These are phyloP conservation scores for Pleurotus salmoneostramineus DNA, from an alignment of 768 basidiomycete species.

Conservation along the genomic window DNA sequence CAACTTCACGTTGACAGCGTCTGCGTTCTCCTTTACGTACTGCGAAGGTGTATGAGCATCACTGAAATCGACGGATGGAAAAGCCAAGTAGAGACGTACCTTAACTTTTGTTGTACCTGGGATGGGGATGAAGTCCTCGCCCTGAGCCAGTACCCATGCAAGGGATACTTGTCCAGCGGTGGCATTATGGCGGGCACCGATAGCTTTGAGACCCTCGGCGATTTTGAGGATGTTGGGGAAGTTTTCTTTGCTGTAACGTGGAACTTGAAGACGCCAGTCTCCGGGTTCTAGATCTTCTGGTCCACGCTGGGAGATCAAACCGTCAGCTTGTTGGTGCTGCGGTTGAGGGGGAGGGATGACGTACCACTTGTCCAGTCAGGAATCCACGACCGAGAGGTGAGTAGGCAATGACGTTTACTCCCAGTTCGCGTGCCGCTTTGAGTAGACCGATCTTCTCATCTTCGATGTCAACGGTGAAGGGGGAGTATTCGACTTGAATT, in stretches of 20 bases:
- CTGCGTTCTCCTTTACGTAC: conserved; percentile 31
- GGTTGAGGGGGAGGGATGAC: conserved; percentile 13
- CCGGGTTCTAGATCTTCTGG: conserved; percentile 31
- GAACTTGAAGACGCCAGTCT: conserved; percentile 34
- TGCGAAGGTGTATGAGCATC: conserved; percentile 10
- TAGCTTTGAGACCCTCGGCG: conserved; percentile 21
- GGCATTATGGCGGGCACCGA: conserved; percentile 24
- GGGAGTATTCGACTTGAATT: conserved; percentile 40
- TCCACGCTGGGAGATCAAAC: conserved; percentile 22
- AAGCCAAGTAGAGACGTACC: conserved; percentile 7
- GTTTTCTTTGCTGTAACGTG: conserved; percentile 16
- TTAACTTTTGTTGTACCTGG: conserved; percentile 30
- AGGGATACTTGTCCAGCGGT: conserved; percentile 35
- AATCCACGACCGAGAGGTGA: conserved; percentile 47
- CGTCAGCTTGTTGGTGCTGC: background rate
- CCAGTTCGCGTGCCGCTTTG: conserved; percentile 35
- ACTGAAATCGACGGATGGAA: background rate
- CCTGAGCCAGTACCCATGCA: conserved; percentile 37
- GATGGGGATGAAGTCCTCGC: conserved; percentile 33
- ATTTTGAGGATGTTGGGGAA: conserved; percentile 32
- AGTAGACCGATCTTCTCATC: conserved; percentile 31
- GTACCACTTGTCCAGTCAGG: conserved; percentile 40
- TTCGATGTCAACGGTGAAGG: conserved; percentile 41
- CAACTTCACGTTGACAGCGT: conserved; percentile 16
- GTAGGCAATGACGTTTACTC: conserved; percentile 43